Conservation (phyloP, 768 basidiomycete species). For the Suillus clintonianus region DNA sequence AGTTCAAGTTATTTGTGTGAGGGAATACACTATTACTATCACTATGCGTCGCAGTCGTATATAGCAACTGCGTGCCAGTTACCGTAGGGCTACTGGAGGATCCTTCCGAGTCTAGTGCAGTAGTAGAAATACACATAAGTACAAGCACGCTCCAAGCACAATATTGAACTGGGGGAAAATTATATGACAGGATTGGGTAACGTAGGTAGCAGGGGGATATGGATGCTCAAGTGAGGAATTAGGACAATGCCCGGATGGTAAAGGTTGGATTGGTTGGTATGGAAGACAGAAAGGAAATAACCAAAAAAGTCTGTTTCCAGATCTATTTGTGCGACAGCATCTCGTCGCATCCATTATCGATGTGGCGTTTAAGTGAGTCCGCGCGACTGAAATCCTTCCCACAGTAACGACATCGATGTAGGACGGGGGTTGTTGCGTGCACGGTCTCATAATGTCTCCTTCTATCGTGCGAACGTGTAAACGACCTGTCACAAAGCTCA, state of each 20-base stretch:
- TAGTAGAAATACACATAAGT: constrained; percentile 10
- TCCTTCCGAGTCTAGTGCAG: constrained; percentile 18
- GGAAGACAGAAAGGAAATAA: background rate
- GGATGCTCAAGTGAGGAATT: background rate
- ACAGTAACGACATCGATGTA: constrained; percentile 73
- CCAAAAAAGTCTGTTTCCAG: constrained; percentile 6
- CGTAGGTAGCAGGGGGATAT: background rate
- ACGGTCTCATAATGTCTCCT: constrained; percentile 82
- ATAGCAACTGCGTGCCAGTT: background rate
- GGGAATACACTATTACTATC: background rate
- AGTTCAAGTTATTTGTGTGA: background rate
- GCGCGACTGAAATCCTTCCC: constrained; percentile 77
- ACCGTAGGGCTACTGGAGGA: constrained; percentile 3
- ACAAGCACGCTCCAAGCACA: constrained; percentile 7
- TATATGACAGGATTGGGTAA: constrained; percentile 6
- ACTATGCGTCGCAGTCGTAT: background rate
- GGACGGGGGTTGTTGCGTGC: constrained; percentile 61
- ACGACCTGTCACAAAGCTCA: constrained; percentile 75
- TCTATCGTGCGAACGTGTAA: constrained; percentile 79
- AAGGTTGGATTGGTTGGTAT: background rate
- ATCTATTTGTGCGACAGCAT: constrained; percentile 42
- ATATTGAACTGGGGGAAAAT: background rate
- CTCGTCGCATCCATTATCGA: constrained; percentile 80
- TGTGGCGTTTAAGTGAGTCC: constrained; percentile 80
- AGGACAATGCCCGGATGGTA: background rate